phyloP scores from a whole-genome alignment of 2,329 filamentous ascomycete genomes.

The Acrocalymma vagum region DNA sequence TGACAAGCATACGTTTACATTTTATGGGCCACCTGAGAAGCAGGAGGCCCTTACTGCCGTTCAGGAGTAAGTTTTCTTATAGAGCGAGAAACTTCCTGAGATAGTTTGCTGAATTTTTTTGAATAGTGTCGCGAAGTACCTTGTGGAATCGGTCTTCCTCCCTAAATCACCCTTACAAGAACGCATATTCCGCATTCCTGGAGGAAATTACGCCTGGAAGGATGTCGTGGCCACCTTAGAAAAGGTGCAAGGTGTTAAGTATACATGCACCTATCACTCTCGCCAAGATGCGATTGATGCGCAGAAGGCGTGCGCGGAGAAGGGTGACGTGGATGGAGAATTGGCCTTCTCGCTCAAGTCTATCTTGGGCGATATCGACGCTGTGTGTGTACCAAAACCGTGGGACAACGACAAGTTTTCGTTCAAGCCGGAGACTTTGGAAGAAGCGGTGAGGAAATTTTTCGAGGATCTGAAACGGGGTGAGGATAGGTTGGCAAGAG shows the following conservation, averaged over 20 bases:
- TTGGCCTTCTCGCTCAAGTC: conserved; percentile 13
- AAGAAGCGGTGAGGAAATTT: conserved; percentile 13
- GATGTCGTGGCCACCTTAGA: conserved; percentile 14
- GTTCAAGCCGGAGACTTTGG: conserved; percentile 15
- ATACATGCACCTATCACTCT: conserved; percentile 13
- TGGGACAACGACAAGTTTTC: conserved; percentile 19
- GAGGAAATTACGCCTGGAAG: conserved; percentile 13
- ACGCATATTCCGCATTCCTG: conserved; percentile 14
- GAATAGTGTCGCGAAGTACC: conserved; percentile 15
- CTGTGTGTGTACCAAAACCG: conserved; percentile 12
- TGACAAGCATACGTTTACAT: conserved; percentile 18
- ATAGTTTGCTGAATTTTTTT: conserved; percentile 13
- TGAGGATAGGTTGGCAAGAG: conserved; percentile 13
- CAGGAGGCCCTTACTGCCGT: conserved; percentile 16
- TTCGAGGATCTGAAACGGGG: conserved; percentile 14
- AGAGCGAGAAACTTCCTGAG: conserved; percentile 11
- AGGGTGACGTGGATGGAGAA: conserved; percentile 19
- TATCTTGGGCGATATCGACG: conserved; percentile 11
- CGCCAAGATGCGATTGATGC: conserved; percentile 13
- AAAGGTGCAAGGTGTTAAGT: conserved; percentile 14
- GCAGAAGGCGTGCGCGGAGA: conserved; percentile 12
- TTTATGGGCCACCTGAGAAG: conserved; percentile 16
- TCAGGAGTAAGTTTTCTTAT: conserved; percentile 15
- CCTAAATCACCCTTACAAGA: conserved; percentile 17
- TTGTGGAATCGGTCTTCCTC: conserved; percentile 16